Conservation (phyloP, 2,329 filamentous ascomycete genomes). For the Penicillium nordicum region DNA sequence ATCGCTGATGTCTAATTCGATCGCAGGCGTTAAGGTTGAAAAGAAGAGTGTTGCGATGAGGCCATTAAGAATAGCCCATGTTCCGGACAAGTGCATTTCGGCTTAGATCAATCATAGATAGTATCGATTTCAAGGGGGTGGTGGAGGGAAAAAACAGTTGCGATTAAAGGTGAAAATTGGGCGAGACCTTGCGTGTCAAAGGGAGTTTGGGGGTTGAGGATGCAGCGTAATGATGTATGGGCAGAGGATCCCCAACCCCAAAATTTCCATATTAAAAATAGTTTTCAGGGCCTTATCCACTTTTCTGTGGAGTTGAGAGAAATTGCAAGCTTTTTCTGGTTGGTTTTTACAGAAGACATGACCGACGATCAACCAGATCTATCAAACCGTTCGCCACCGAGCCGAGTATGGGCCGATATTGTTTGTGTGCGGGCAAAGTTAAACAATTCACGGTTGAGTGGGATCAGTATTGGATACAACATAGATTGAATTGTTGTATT, state of each 20-base stretch:
- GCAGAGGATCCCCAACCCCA: not conserved
- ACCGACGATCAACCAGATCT: conserved; percentile 7
- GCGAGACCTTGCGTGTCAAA: conserved; percentile 3
- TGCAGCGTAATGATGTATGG: conserved; percentile 3
- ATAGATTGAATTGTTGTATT: not conserved
- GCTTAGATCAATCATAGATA: conserved; percentile 3
- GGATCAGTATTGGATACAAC: too few relatives aligned
- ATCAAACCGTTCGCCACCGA: conserved; percentile 1
- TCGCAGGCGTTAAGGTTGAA: conserved; percentile 10
- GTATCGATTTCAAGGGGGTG: not conserved
- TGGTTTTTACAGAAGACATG: not conserved
- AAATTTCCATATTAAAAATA: conserved; percentile 8
- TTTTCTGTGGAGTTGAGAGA: not conserved
- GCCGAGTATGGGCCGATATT: not conserved
- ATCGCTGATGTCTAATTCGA: conserved; percentile 24
- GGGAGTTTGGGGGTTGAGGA: conserved; percentile 1
- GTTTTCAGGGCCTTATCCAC: conserved; percentile 8
- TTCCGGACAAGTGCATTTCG: conserved; percentile 9
- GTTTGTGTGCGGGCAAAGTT: not conserved
- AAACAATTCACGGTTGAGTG: not conserved
- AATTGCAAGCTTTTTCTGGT: conserved; percentile 9
- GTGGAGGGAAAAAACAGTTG: not conserved
- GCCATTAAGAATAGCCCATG: conserved; percentile 7
- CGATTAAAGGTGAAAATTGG: not conserved
- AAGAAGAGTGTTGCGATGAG: conserved; percentile 5